These are phyloP conservation scores for Gigaspora rosea DNA, from an alignment of 192 early-diverging fungal genomes.

Conservation along the genomic window DNA sequence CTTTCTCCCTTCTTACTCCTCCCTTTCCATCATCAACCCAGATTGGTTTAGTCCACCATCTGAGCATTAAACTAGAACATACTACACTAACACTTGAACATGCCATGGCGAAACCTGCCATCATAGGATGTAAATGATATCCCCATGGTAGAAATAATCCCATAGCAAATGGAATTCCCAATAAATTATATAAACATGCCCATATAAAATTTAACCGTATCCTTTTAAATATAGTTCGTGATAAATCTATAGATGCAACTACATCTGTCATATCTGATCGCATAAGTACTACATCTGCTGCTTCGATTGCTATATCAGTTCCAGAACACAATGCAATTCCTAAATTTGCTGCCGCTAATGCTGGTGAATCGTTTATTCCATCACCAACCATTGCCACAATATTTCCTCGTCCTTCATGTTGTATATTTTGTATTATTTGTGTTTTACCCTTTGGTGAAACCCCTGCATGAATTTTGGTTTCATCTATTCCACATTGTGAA, in stretches of 20 bases:
- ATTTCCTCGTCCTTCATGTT: slow-evolving; percentile 46
- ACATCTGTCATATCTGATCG: slow-evolving; percentile 85
- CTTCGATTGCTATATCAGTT: slow-evolving; percentile 95
- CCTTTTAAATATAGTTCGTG: slow-evolving; percentile 78
- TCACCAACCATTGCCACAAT: slow-evolving; percentile 95
- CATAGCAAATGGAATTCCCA: slow-evolving; percentile 95
- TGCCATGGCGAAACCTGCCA: slow-evolving; percentile 95
- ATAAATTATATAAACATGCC: slow-evolving; percentile 88
- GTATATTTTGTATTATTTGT: slow-evolving; percentile 70
- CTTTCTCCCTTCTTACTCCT: background rate
- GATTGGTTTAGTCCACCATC: slow-evolving; percentile 58
- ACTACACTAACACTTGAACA: slow-evolving; percentile 93
- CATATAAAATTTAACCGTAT: slow-evolving; percentile 88
- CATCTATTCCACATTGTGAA: slow-evolving; percentile 70
- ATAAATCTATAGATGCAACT: slow-evolving; percentile 84
- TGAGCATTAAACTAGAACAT: slow-evolving; percentile 81
- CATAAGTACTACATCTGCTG: slow-evolving; percentile 93
- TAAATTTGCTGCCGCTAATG: slow-evolving; percentile 80
- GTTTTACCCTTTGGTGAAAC: slow-evolving; percentile 91
- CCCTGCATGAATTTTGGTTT: slow-evolving; percentile 79
- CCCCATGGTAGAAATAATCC: slow-evolving; percentile 89
- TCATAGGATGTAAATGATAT: slow-evolving; percentile 84
- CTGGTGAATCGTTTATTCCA: slow-evolving; percentile 95
- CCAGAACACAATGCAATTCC: slow-evolving; percentile 89
- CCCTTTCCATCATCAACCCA: slow-evolving; percentile 34